Base-by-base conservation (phyloP, 768 basidiomycete species). In the Amanita jacksonii region DNA sequence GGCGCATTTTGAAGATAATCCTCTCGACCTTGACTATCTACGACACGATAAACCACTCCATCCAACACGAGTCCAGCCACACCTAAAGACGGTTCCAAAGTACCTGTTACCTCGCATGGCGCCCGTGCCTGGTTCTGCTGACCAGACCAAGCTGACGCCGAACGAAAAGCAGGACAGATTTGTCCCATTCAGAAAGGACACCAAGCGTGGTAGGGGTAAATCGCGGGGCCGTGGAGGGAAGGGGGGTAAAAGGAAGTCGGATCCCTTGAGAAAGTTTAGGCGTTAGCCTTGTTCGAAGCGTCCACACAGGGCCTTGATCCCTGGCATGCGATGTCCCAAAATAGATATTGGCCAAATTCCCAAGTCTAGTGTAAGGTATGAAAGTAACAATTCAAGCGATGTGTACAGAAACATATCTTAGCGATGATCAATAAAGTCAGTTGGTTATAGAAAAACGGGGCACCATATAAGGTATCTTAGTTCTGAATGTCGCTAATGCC, bases 1-100 rank as follows among this genome's bases (percentile, higher is more conserved):
- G 93, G 90, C 92, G 5, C 94, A 98, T 62, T 97, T 99, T 50
- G 92, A 97, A 56, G 92, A 97, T 56, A 92, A 98, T 57, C 94
- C 94, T 1, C 69, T 88, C 6, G 93, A 97, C 57, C 72, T 97
- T 8, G 89, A 92, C 44, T 96, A 80, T 57, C 68, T 97, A 35
- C 79, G 89, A 2, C 96, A 98, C 62, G 96, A 99, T 63, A 90
- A 91, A 52, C 86, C 93, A 4, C 68, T 97, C 4, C 89, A 94
- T 54, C 91, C 93, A 0, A 82, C 84, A 20, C 74, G 92, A 36
- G 71, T 93, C 8, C 93, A 96, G 58, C 65, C 90, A 1, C 93
- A 98, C 59, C 87, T 98, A 80, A 97, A 94, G 61, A 86, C 93
- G 61, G 79, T 98, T 4, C 96, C 94, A 1, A 83, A 81, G 44